Conservation (phyloP, 2,329 filamentous ascomycete genomes). For the Ascochyta fabae region DNA sequence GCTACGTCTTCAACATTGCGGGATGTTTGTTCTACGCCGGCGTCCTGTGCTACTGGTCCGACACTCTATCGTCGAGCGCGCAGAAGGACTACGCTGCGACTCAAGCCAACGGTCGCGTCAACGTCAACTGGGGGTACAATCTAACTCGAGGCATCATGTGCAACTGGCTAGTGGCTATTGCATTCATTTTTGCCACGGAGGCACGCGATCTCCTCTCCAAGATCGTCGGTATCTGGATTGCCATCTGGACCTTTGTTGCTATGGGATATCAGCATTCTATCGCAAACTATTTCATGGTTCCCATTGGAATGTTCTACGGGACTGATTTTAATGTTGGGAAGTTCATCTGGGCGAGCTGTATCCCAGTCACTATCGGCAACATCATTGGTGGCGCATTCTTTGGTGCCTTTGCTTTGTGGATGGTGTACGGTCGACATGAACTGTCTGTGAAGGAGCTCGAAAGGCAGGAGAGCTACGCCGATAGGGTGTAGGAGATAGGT, state of each 20-base stretch:
- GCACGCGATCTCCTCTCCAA: constrained; percentile 11
- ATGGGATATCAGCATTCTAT: constrained; percentile 19
- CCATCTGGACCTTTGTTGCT: constrained; percentile 11
- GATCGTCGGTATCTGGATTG: constrained; percentile 17
- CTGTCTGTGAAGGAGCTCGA: constrained; percentile 4
- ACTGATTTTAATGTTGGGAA: constrained; percentile 11
- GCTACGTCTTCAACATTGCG: constrained; percentile 18
- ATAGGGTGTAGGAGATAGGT: not conserved
- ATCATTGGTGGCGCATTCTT: constrained; percentile 18
- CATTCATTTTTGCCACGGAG: constrained; percentile 14
- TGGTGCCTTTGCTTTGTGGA: constrained; percentile 15
- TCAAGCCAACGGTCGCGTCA: constrained; percentile 13
- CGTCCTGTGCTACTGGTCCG: constrained; percentile 20
- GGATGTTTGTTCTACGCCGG: constrained; percentile 23
- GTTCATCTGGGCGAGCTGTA: constrained; percentile 18
- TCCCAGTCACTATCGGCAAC: constrained; percentile 13
- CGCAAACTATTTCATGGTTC: constrained; percentile 16
- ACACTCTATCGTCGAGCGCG: constrained; percentile 19
- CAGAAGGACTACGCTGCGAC: constrained; percentile 14
- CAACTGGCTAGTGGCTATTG: constrained; percentile 15
- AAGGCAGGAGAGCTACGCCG: not conserved
- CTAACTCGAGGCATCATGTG: constrained; percentile 16
- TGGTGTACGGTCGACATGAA: constrained; percentile 16
- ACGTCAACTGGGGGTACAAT: constrained; percentile 18
- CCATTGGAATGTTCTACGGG: constrained; percentile 17